Evolutionary conservation across 805 yeast species (phyloP), one percentile per base, ranked within the genome.

Genomic region (Cyberlindnera mycetangii): DNA sequence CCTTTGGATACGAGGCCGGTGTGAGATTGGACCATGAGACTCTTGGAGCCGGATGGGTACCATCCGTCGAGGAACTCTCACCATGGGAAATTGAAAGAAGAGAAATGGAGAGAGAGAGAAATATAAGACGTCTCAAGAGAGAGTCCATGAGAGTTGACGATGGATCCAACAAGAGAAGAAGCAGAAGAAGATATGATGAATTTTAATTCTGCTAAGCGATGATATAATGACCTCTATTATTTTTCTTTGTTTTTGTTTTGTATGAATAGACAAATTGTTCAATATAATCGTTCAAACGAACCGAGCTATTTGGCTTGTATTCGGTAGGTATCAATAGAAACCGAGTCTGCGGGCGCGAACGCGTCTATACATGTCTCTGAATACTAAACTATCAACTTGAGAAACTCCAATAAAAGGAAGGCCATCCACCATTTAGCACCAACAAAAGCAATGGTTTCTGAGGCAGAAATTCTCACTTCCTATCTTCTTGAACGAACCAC

Each of bases 21-120:
- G 66, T 78, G 68, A 79, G 90, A 60, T 75, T 74, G 58, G 97
- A 84, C 58, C 75, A 78, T 24, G 93, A 85, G 58, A 80, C 79
- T 40, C 74, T 87, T 20, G 96, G 95, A 25, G 85, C 81, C 30
- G 72, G 69, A 12, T 93, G 97, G 95, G 82, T 83, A 43, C 99
- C 99, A 21, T 75, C 80, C 34, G 84, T 92, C 7, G 98, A 92
- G 64, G 78, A 80, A 12, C 73, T 93, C 47, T 81, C 93, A 2
- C 90, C 87, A 43, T 89, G 90, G 78, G 99, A 93, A 65, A 88
- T 93, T 45, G 97, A 92, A 61, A 84, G 85, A 67, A 77, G 98
- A 53, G 98, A 93, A 62, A 89, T 89, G 54, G 99, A 93, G 66
- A 81, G 95, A 59, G 97, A 90, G 56, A 77, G 98, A 64, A 89